Evolutionary conservation across 768 basidiomycete genomes (phyloP).

Genomic region (Rhodotorula paludigena): DNA sequence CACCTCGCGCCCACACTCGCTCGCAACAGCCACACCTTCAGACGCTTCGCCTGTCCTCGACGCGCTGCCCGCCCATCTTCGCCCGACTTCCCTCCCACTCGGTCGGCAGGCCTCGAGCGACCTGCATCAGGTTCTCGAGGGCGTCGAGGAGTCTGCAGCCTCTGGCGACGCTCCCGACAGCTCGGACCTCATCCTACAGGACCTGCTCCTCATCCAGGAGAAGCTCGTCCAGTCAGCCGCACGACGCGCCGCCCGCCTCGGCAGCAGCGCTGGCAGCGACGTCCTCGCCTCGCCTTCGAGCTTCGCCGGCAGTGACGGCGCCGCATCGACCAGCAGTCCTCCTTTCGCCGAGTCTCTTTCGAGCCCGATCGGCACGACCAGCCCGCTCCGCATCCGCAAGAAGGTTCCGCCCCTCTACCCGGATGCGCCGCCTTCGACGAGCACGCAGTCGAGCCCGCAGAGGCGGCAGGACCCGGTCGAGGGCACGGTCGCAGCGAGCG

Average conservation of each 20-base stretch:
- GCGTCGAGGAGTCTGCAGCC: too few species aligned
- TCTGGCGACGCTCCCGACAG: background rate
- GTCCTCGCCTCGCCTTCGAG: background rate
- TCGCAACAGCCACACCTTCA: background rate
- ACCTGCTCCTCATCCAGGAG: slow-evolving; percentile 28
- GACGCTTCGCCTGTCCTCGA: background rate
- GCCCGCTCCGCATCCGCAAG: background rate
- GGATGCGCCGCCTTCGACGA: background rate
- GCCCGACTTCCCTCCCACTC: background rate
- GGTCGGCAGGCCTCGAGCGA: slow-evolving; percentile 23
- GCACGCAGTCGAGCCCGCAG: background rate
- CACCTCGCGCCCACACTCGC: background rate
- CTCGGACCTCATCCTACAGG: slow-evolving; percentile 5
- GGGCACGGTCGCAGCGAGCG: background rate
- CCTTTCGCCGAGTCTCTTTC: too few species aligned
- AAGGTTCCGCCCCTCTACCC: background rate
- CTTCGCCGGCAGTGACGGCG: background rate
- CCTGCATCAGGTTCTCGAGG: slow-evolving; percentile 3
- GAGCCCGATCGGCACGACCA: background rate
- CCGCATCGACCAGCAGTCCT: too few species aligned
- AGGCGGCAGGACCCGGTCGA: slow-evolving; percentile 1
- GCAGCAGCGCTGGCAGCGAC: background rate
- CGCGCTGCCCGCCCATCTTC: background rate
- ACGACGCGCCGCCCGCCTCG: background rate
- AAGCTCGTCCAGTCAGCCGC: slow-evolving; percentile 23